Evolutionary conservation across 768 basidiomycete species (phyloP), one percentile per base, ranked within the genome.

Genomic region (Boletus vermiculosoides): DNA sequence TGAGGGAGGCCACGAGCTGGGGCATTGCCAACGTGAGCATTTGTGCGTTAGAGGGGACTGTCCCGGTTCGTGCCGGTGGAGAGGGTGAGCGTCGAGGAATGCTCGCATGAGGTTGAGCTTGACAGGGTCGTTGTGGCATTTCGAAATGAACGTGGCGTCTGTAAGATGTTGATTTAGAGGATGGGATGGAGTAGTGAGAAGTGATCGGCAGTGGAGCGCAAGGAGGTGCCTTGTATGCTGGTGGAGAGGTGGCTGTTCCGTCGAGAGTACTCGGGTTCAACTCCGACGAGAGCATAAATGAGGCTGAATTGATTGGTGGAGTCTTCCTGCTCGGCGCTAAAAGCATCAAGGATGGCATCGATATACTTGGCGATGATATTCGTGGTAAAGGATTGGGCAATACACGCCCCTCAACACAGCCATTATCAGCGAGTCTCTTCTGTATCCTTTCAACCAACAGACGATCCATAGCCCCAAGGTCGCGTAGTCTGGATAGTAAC

Each of bases 361-460:
- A 67, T 3, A 70, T 61, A 23, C 60, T 63, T 22, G 68, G 66
- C 9, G 61, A 60, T n/a, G 62, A 65, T 53, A 63, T 65, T 8
- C 58, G 60, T 36, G 63, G 54, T 12, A 67, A 51, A 39, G 59
- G 65, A 57, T 59, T 65, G 12, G 65, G 65, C 25, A 42, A 7
- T 4, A 50, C 41, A 40, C 58, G 57, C 9, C 65, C 65, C 28
- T 71, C 69, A n/a, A 36, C 48, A 55, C 68, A 71, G 11, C 77
- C 75, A 52, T 69, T 65, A 10, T 71, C 71, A 20, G 67, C 45
- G 36, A 77, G 60, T 25, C 64, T 65, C 36, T 60, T 63, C 63
- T 69, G 70, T 45, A 78, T 70, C 44, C 55, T 71, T 51, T 71
- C 68, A 15, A 64, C 69, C 54, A 77, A 65, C 40, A 68, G 30